Conservation (phyloP, 768 basidiomycete genomes). For the Boletus rex-veris region DNA sequence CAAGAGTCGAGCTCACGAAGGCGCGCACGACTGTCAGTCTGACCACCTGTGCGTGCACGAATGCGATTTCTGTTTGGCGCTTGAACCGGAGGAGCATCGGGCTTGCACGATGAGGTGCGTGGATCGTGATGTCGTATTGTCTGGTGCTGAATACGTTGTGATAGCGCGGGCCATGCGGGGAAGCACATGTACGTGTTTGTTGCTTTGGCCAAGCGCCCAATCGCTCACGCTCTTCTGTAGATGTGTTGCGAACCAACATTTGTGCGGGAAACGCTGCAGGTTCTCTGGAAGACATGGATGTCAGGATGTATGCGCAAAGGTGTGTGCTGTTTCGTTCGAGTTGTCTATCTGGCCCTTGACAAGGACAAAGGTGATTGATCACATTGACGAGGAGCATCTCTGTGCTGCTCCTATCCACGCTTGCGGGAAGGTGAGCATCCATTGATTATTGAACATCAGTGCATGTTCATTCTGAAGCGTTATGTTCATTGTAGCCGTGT, state of each 20-base stretch:
- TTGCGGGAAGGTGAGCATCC: slow-evolving; percentile 46
- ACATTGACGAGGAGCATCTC: slow-evolving; percentile 46
- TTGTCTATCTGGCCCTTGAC: not conserved
- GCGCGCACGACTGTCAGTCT: slow-evolving; percentile 48
- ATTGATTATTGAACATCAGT: too few species aligned
- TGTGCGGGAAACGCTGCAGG: slow-evolving; percentile 52
- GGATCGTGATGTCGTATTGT: not conserved
- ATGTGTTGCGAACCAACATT: slow-evolving; percentile 48
- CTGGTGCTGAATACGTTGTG: not conserved
- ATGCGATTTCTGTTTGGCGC: slow-evolving; percentile 40
- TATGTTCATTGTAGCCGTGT: slow-evolving; percentile 37
- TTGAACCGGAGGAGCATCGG: slow-evolving; percentile 29
- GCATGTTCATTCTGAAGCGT: not conserved
- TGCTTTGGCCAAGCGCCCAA: accelerated
- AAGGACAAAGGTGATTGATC: slow-evolving; percentile 41
- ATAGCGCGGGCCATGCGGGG: slow-evolving; percentile 57
- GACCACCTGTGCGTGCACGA: slow-evolving; percentile 42
- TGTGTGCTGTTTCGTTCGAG: slow-evolving; percentile 8
- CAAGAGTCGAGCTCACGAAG: slow-evolving; percentile 42
- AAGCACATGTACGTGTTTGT: slow-evolving; percentile 45
- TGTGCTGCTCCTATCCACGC: slow-evolving; percentile 53
- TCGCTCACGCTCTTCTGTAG: slow-evolving; percentile 29
- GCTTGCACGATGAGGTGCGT: slow-evolving; percentile 49
- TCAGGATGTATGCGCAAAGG: slow-evolving; percentile 49
- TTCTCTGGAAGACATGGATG: slow-evolving; percentile 50